Conservation (phyloP, 192 early-diverging fungal species). For the Piromyces finnis region DNA sequence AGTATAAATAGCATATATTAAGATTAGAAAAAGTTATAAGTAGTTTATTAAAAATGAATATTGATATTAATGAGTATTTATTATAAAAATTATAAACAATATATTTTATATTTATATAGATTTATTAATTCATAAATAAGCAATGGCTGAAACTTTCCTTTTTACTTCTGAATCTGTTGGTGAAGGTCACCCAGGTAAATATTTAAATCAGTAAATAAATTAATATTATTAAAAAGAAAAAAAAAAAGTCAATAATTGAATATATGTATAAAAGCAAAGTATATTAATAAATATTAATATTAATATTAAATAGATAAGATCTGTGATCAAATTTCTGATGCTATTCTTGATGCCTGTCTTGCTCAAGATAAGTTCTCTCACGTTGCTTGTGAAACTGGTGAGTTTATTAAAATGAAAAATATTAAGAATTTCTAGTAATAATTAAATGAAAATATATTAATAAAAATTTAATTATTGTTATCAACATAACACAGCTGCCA, state of each 20-base stretch:
- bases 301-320: not conserved
- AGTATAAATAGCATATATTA: not conserved
- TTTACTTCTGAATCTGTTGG: constrained; percentile 99
- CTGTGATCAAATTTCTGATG: constrained; percentile 4
- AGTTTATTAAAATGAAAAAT: not conserved
- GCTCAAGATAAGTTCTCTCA: constrained; percentile 88
- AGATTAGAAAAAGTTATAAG: too few species aligned
- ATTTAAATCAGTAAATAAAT: not conserved
- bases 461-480: not conserved
- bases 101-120: not conserved
- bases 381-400: constrained; percentile 92
- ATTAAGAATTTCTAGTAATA: not conserved
- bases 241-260: too few species aligned
- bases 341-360: constrained; percentile 25
- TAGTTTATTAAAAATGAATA: too few species aligned
- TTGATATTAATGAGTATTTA: too few species aligned
- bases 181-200: constrained; percentile 90
- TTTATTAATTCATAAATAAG: not conserved
- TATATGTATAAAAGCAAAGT: too few species aligned
- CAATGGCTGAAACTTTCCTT: constrained; percentile 61
- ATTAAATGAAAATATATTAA: not conserved
- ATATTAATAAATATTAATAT: too few species aligned
- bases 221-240: too few species aligned
- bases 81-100: too few species aligned
- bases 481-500: constrained; percentile 48